phyloP scores from a whole-genome alignment of 257 asterid species.

The Solanum sejunctum region DNA sequence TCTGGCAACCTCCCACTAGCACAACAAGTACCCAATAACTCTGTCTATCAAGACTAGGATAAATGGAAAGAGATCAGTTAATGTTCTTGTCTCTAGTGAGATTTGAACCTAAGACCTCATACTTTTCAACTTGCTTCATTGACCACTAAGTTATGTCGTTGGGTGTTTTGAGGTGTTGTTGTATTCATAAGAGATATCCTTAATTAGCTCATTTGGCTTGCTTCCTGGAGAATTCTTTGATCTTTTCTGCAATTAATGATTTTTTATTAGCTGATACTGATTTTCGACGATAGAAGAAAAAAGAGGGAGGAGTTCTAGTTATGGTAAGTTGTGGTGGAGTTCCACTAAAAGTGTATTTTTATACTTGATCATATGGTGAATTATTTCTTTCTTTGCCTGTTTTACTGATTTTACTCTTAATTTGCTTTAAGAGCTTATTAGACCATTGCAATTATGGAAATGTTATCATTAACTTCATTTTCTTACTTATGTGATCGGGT shows the following conservation, averaged over 20 bases:
- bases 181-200: background rate
- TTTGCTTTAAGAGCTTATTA: background rate
- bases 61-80: background rate
- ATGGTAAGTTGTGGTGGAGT: background rate
- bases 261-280: background rate
- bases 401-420: background rate
- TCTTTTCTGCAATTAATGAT: background rate
- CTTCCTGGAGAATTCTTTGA: background rate
- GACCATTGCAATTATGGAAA: background rate
- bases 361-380: background rate
- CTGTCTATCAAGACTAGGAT: background rate
- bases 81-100: background rate
- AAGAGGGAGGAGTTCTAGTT: background rate
- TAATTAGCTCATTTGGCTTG: background rate
- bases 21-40: background rate
- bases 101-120: no score
- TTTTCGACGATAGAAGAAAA: background rate
- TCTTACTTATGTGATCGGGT: slow-evolving; percentile 1
- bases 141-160: background rate
- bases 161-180: background rate
- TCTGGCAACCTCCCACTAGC: no score
- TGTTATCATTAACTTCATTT: background rate
- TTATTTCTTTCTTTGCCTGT: background rate
- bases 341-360: background rate
- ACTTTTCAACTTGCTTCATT: background rate